Evolutionary conservation across 1,139 yeast species (phyloP).

Genomic region (Saccharomyces hybrid): DNA sequence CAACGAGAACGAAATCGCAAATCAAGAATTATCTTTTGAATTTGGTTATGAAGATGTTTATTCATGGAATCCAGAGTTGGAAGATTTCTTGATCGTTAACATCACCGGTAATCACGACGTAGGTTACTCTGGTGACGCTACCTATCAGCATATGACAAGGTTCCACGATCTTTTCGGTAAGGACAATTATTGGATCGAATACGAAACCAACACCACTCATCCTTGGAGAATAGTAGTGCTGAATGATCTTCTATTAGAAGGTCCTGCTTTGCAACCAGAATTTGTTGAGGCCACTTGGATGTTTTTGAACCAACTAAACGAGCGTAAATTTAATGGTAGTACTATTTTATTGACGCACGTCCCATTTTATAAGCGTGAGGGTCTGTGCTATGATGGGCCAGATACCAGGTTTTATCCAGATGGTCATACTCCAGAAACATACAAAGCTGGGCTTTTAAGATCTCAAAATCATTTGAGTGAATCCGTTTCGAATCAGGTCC

Average conservation of each 20-base stretch:
- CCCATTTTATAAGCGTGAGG: constrained; percentile 75
- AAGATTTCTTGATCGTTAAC: constrained; percentile 51
- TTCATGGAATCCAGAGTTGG: constrained; percentile 51
- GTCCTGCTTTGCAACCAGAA: constrained; percentile 76
- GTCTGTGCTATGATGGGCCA: constrained; percentile 85
- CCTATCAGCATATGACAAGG: constrained; percentile 82
- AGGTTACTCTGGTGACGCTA: constrained; percentile 93
- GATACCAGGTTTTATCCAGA: constrained; percentile 55
- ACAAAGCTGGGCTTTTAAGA: constrained; percentile 60
- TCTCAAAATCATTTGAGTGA: constrained; percentile 78
- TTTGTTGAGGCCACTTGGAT: constrained; percentile 63
- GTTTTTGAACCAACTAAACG: constrained; percentile 52
- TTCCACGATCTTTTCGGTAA: constrained; percentile 69
- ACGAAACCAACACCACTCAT: constrained; percentile 51
- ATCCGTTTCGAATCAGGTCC: constrained; percentile 57
- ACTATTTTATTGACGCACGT: constrained; percentile 83
- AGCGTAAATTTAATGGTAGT: constrained; percentile 58
- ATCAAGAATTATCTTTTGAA: constrained; percentile 25
- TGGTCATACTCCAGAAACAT: constrained; percentile 48
- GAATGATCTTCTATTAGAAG: constrained; percentile 78
- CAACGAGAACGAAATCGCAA: constrained; percentile 32
- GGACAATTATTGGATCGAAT: constrained; percentile 73
- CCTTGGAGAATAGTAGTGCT: constrained; percentile 82
- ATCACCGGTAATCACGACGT: constrained; percentile 93
- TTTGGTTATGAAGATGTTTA: constrained; percentile 54